Percentiles rank a stretch among this genome's conserved stretches.
Evolutionary conservation across 805 yeast genomes (phyloP).

Genomic region (Candida oleophila): DNA sequence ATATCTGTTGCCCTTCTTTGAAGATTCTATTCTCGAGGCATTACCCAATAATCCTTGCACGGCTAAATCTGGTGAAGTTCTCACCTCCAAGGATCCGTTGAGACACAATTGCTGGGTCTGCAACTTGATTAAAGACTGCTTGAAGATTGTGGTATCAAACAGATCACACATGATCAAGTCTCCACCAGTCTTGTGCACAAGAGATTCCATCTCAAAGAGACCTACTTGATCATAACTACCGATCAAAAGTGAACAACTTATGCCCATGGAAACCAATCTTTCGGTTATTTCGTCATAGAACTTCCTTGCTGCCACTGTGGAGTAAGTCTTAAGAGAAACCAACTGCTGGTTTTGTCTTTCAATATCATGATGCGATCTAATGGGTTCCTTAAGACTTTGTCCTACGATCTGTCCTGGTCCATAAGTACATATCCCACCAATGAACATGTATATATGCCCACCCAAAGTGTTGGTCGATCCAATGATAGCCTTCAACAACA

Average conservation of each 20-base stretch:
- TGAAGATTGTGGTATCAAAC: conserved; percentile 65
- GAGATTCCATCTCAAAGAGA: conserved; percentile 60
- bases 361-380: conserved; percentile 66
- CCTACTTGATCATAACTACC: conserved; percentile 74
- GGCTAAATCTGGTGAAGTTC: conserved; percentile 48
- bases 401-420: conserved; percentile 67
- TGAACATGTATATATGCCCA: conserved; percentile 52
- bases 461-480: conserved; percentile 48
- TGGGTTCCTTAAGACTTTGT: conserved; percentile 55
- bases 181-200: conserved; percentile 62
- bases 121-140: conserved; percentile 59
- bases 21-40: conserved; percentile 45
- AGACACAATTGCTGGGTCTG: conserved; percentile 39
- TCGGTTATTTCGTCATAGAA: conserved; percentile 53
- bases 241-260: conserved; percentile 55
- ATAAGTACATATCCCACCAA: conserved; percentile 64
- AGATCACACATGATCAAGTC: conserved; percentile 61
- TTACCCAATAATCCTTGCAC: conserved; percentile 64
- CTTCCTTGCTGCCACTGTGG: conserved; percentile 36
- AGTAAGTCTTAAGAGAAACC: conserved; percentile 25
- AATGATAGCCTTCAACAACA: conserved; percentile 33
- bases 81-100: conserved; percentile 60
- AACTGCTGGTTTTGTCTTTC: conserved; percentile 31
- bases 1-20: conserved; percentile 22
- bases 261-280: conserved; percentile 48